phyloP scores from a whole-genome alignment of 257 asterid genomes.

The Echites panduratus region DNA sequence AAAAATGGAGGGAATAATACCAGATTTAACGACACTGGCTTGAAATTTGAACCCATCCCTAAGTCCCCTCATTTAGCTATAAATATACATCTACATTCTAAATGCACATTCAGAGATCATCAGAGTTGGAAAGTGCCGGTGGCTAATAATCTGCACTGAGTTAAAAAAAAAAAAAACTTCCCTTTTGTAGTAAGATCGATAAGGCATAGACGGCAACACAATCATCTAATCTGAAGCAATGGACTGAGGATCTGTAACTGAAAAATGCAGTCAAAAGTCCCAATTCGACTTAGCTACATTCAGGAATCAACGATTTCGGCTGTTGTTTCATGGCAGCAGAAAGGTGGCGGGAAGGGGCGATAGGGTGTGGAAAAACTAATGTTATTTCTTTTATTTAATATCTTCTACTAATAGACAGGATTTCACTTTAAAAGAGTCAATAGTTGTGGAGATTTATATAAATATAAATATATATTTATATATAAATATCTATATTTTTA shows the following conservation, averaged over 20 bases:
- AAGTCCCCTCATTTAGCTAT: conserved; percentile 36
- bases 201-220: background rate
- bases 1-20: conserved; percentile 27
- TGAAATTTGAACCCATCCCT: conserved; percentile 53
- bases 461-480: too few species aligned
- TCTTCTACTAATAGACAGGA: too few species aligned
- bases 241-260: background rate
- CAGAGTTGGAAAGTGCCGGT: background rate
- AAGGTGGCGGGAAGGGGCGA: background rate
- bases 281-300: background rate
- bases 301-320: too few species aligned
- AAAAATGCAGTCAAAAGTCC: background rate
- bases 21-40: conserved; percentile 44
- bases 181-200: background rate
- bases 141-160: background rate
- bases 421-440: too few species aligned
- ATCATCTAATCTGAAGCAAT: background rate
- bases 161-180: background rate
- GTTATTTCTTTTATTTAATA: too few species aligned
- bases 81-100: background rate
- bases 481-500: too few species aligned
- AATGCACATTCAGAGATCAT: background rate
- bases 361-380: too few species aligned
- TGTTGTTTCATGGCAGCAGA: background rate
- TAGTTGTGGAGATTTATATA: too few species aligned